A percentile compares a stretch with the other conserved stretches of the same genome.
Evolutionary conservation across 345 rosid genomes (phyloP).

Genomic region (Arabidopsis suecica): DNA sequence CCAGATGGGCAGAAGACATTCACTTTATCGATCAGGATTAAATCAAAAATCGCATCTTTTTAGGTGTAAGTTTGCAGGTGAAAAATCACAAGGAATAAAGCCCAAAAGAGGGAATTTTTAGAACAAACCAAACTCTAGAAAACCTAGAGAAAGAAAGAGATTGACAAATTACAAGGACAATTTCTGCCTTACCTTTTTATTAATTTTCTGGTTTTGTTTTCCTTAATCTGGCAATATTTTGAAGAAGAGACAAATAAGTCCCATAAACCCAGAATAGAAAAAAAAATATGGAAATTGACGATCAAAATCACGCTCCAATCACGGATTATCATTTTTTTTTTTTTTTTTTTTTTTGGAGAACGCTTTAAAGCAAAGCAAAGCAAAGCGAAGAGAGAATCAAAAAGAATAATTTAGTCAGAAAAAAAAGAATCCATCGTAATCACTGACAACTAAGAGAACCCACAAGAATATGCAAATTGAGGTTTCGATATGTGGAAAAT

Average conservation of each 20-base stretch:
- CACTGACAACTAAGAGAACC: conserved; percentile 33
- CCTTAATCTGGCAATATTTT: conserved; percentile 2
- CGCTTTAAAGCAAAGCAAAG: conserved; percentile 39
- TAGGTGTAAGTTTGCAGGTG: conserved; percentile 32
- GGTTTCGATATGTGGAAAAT: conserved; percentile 7
- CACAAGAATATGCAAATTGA: conserved; percentile 33
- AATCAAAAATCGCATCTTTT: conserved; percentile 32
- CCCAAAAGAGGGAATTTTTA: conserved; percentile 8
- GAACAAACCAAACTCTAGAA: not conserved
- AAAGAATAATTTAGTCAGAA: not conserved
- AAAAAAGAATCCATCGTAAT: conserved; percentile 30
- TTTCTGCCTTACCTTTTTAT: not conserved
- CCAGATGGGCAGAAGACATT: not conserved
- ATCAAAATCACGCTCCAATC: conserved; percentile 15
- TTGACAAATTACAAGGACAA: not conserved
- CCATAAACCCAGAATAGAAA: conserved; percentile 23
- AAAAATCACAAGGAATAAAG: conserved; percentile 24
- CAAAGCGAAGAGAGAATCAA: not conserved
- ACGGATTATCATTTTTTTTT: conserved; percentile 24
- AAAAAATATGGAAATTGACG: not conserved
- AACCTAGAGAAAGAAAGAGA: not conserved
- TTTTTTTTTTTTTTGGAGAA: conserved; percentile 2
- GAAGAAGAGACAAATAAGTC: conserved; percentile 33
- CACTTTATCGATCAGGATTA: conserved; percentile 5
- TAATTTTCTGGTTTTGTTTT: conserved; percentile 11